Base-by-base conservation (phyloP, 345 rosid species). In the Salix koriyanagi region DNA sequence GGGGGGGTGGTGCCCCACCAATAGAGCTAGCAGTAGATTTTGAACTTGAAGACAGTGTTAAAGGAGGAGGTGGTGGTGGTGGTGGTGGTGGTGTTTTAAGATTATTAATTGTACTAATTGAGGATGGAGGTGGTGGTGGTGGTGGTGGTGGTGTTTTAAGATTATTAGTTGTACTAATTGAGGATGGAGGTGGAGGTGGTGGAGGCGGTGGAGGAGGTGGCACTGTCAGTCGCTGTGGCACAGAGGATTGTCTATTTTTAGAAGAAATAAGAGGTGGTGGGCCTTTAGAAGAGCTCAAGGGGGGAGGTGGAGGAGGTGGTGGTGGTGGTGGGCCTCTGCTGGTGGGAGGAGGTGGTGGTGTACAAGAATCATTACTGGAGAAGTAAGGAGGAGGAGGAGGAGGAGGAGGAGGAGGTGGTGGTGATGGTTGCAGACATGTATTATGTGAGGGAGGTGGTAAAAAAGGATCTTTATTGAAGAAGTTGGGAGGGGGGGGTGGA, bases 201-300 rank as follows among this genome's bases (percentile, higher is more conserved):
- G 34, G 34, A 32, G 34, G 34, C 4, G 87, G 84, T 18, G 86
- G 84, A 0, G 89, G 85, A 2, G 80, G 84, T 6, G 84, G 80
- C 14, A 71, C 69, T 36, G 80, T 44, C 8, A 15, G 70, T 13
- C 23, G 76, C 34, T 16, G 67, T 10, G 68, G 76, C 26, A 41
- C 67, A 64, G 73, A 23, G 34, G 66, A 62, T 56, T 71, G 79
- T n/a, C 42, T 56, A 66, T 23, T 64, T 9, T 25, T 64, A 50
- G 68, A n/a, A 60, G 72, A 61, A 16, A 48, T 42, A 37, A 67
- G 77, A 65, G 70, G 67, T 58, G 54, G 64, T 42, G 48, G 71
- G 36, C 34, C 75, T 34, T 62, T 54, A 69, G 64, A 54, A 23
- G 80, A 73, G 41, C n/a, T 61, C 34, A 73, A 80, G 70, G 84